Evolutionary conservation across 306 rosid species (phyloP).

Genomic region (Prosopis cineraria): DNA sequence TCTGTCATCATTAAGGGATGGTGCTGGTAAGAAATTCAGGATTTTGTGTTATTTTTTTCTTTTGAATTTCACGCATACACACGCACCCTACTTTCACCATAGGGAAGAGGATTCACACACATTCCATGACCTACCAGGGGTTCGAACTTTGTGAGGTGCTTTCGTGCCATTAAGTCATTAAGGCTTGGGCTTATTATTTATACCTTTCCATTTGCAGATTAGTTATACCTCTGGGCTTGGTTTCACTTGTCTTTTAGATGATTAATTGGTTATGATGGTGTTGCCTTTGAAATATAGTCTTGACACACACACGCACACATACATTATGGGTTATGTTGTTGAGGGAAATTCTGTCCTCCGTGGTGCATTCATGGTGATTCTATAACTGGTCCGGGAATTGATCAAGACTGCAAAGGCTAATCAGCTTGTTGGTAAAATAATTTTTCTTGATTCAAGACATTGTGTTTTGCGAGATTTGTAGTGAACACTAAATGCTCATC

Average conservation of each 20-base stretch:
- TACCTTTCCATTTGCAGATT: conserved; percentile 14
- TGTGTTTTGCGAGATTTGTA: conserved; percentile 10
- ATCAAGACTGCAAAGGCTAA: conserved; percentile 12
- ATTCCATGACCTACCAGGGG: too few relatives aligned
- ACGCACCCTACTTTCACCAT: too few relatives aligned
- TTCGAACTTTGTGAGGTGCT: too few relatives aligned
- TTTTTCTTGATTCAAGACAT: not conserved
- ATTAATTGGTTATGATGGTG: not conserved
- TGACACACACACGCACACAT: not conserved
- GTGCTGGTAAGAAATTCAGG: conserved; percentile 42
- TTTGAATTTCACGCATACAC: too few relatives aligned
- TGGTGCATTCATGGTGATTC: conserved; percentile 10
- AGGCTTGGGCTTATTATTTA: too few relatives aligned
- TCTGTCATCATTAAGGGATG: conserved; percentile 51
- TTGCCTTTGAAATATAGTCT: conserved; percentile 8
- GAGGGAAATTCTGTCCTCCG: conserved; percentile 2
- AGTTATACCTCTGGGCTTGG: not conserved
- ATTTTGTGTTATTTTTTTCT: conserved; percentile 2
- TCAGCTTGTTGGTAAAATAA: not conserved
- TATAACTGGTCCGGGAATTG: not conserved
- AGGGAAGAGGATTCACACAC: too few relatives aligned
- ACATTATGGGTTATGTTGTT: not conserved
- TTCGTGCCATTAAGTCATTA: too few relatives aligned
- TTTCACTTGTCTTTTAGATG: not conserved
- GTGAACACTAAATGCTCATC: not conserved